phyloP scores from a whole-genome alignment of 176 grass and related monocot species.

The Elaeis guineensis region DNA sequence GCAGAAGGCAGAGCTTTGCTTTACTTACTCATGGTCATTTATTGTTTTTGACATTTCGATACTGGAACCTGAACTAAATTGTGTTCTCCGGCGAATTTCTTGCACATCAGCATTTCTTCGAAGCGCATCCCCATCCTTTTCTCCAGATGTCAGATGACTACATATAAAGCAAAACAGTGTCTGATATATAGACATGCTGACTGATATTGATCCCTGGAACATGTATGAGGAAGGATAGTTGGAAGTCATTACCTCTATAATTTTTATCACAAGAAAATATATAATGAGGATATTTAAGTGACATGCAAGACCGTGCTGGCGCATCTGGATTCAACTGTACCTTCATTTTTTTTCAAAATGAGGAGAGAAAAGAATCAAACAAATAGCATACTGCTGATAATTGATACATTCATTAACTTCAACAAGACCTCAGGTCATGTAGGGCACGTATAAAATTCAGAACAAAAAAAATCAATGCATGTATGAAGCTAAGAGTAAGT shows the following conservation, averaged over 20 bases:
- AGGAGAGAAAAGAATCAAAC: too few relatives aligned
- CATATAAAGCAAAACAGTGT: constrained; percentile 84
- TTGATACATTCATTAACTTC: too few relatives aligned
- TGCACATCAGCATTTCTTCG: constrained; percentile 78
- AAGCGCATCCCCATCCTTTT: constrained; percentile 58
- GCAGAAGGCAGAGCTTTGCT: constrained; percentile 7
- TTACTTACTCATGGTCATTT: constrained; percentile 66
- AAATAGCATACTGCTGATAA: too few relatives aligned
- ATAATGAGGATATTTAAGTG: too few relatives aligned
- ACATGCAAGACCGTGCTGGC: too few relatives aligned
- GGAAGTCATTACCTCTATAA: background rate
- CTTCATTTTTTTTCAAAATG: too few relatives aligned
- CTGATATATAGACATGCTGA: constrained; percentile 90
- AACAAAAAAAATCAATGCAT: too few relatives aligned
- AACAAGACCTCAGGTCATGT: too few relatives aligned
- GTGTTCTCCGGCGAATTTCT: constrained; percentile 67
- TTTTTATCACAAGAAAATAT: background rate
- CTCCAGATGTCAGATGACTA: constrained; percentile 75
- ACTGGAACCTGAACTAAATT: constrained; percentile 43
- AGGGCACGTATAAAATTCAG: too few relatives aligned
- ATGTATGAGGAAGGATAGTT: constrained; percentile 16
- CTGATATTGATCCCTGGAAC: constrained; percentile 85
- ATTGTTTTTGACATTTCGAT: constrained; percentile 42
- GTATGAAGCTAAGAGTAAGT: too few relatives aligned
- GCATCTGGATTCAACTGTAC: too few relatives aligned